phyloP scores from a whole-genome alignment of 192 early-diverging fungal genomes.

The Backusella sp. region DNA sequence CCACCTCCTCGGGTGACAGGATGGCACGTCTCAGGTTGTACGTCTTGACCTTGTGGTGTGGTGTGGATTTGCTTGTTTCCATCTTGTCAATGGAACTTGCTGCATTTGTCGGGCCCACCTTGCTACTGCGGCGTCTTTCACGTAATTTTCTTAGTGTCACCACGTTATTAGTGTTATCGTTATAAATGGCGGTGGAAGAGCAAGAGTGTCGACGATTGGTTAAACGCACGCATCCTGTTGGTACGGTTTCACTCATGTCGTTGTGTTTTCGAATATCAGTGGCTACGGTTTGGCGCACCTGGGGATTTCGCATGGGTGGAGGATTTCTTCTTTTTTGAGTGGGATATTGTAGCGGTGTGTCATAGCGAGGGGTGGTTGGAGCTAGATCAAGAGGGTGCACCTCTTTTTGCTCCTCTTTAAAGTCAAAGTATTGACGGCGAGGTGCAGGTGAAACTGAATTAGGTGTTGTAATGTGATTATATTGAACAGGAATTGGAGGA shows the following conservation, averaged over 20 bases:
- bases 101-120: background rate
- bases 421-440: background rate
- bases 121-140: conserved; percentile 12
- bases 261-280: conserved; percentile 4
- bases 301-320: background rate
- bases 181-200: conserved; percentile 7
- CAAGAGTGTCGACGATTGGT: conserved; percentile 18
- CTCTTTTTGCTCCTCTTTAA: background rate
- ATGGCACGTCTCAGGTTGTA: conserved; percentile 17
- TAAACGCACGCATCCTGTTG: background rate
- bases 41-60: conserved; percentile 24
- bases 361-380: background rate
- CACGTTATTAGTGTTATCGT: background rate
- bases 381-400: conserved; percentile 2
- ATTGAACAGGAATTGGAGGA: conserved; percentile 8
- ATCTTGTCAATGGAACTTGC: conserved; percentile 1
- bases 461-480: background rate
- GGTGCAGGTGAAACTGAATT: conserved; percentile 22
- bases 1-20: conserved; percentile 2
- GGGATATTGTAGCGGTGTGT: background rate
- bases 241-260: background rate
- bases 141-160: conserved; percentile 9
- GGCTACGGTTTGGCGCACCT: background rate
- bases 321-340: background rate
- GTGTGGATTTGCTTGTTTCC: conserved; percentile 22